Evolutionary conservation across 345 rosid species (phyloP), one percentile per base, ranked within the genome.

Genomic region (Nephelium lappaceum): DNA sequence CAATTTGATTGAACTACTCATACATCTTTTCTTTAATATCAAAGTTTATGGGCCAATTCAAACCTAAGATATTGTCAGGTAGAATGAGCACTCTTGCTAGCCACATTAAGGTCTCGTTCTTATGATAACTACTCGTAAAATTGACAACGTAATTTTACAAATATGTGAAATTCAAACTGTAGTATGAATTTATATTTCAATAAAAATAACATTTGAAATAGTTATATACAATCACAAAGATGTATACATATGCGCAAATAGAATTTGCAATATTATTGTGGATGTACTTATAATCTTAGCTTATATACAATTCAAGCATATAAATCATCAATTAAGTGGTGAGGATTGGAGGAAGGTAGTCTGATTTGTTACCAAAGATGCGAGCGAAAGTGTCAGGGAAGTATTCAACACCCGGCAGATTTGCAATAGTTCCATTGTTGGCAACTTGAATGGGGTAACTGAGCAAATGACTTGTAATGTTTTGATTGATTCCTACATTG

Each of bases 371-470:
- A 15, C 97, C 98, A 60, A 91, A 51, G n/a, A 92, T 83, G 2
- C 36, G 83, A 79, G 96, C 98, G 4, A 81, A 77, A 57, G 98
- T 93, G 87, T 95, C 97, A 8, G 97, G 97, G 38, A 93, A 95
- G 60, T 41, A 16, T 25, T 67, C 75, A n/a, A 57, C 2, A 24
- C 89, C 91, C 0, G 83, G 81, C 65, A 89, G 74, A 71, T 67
- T 51, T 41, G 86, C 82, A 41, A 93, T 78, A 1, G 61, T 78
- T 38, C 97, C 97, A 23, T 63, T 21, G 11, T 19, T 11, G 55
- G 75, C 15, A 10, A 93, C 82, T 61, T 83, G 63, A 77, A 95
- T 79, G 3, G 98, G 98, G 80, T 95, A 95, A 43, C 80, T 62
- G 23, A 95, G 91, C 71, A 95, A 77, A 81, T 88, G 93, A 5